Evolutionary conservation across 371 early-diverging fungal genomes (phyloP).

Genomic region (Lichtheimia corymbifera): DNA sequence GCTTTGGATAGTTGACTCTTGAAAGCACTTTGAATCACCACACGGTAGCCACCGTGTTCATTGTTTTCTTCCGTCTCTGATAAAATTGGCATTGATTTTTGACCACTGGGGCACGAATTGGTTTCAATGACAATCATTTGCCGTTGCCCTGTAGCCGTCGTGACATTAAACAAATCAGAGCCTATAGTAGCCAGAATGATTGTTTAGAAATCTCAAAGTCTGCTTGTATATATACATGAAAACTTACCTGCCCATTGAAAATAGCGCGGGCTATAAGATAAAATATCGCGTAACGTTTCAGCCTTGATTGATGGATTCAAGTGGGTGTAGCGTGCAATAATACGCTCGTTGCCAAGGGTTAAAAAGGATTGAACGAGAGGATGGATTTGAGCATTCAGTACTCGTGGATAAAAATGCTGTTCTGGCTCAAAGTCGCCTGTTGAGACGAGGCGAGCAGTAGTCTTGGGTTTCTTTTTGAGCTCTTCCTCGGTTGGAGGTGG

Average conservation of each 20-base stretch:
- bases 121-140: slow-evolving; percentile 97
- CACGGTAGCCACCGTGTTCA: slow-evolving; percentile 76
- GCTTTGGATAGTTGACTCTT: slow-evolving; percentile 70
- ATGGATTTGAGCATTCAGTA: slow-evolving; percentile 90
- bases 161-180: slow-evolving; percentile 91
- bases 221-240: neutral
- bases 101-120: slow-evolving; percentile 94
- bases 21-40: slow-evolving; percentile 81
- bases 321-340: slow-evolving; percentile 88
- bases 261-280: slow-evolving; percentile 78
- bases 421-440: slow-evolving; percentile 87
- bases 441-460: slow-evolving; percentile 33
- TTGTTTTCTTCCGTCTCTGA: slow-evolving; percentile 76
- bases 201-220: neutral
- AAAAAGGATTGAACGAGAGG: slow-evolving; percentile 87
- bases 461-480: slow-evolving; percentile 14
- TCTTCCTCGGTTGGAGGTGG: slow-evolving; percentile 24
- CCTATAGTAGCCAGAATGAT: slow-evolving; percentile 39
- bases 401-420: slow-evolving; percentile 90
- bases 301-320: slow-evolving; percentile 84
- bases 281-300: slow-evolving; percentile 61
- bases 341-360: slow-evolving; percentile 87
- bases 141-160: slow-evolving; percentile 82
- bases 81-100: slow-evolving; percentile 93
- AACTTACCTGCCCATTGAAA: slow-evolving; percentile 89